Evolutionary conservation across 768 basidiomycete species (phyloP).

Genomic region (Boletus edulis): DNA sequence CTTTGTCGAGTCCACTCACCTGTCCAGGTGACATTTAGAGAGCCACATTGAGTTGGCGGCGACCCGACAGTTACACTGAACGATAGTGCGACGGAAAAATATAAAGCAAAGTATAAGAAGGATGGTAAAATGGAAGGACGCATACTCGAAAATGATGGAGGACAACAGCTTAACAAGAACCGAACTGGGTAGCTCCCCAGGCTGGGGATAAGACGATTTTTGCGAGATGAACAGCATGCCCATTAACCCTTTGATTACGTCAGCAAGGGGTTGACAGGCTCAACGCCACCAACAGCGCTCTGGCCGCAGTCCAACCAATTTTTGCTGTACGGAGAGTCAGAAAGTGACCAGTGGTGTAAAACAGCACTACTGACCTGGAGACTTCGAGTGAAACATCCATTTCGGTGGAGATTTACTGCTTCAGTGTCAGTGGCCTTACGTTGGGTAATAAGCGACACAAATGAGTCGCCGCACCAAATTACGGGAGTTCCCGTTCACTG

Average conservation of each 20-base stretch:
- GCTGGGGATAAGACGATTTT: conserved; percentile 6
- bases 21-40: conserved; percentile 58
- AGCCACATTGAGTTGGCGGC: conserved; percentile 58
- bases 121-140: conserved; percentile 24
- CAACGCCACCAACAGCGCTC: neutral
- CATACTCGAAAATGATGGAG: conserved; percentile 25
- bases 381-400: too few relatives aligned
- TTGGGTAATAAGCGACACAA: neutral
- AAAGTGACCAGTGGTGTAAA: neutral
- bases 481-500: conserved; percentile 25
- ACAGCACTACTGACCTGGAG: too few relatives aligned
- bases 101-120: conserved; percentile 22
- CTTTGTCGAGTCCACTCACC: conserved; percentile 40
- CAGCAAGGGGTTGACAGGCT: conserved; percentile 8
- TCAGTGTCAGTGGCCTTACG: neutral
- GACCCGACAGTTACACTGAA: conserved; percentile 50
- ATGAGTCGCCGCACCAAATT: conserved; percentile 28
- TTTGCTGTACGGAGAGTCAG: neutral
- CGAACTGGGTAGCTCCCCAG: conserved; percentile 5
- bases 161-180: conserved; percentile 5
- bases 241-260: conserved; percentile 11
- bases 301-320: neutral
- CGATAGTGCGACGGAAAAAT: conserved; percentile 19
- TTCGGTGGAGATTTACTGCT: neutral
- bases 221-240: neutral